A percentile compares a stretch with the other conserved stretches of the same genome.
Evolutionary conservation across 257 asterid species (phyloP).

Genomic region (Nicotiana undulata): DNA sequence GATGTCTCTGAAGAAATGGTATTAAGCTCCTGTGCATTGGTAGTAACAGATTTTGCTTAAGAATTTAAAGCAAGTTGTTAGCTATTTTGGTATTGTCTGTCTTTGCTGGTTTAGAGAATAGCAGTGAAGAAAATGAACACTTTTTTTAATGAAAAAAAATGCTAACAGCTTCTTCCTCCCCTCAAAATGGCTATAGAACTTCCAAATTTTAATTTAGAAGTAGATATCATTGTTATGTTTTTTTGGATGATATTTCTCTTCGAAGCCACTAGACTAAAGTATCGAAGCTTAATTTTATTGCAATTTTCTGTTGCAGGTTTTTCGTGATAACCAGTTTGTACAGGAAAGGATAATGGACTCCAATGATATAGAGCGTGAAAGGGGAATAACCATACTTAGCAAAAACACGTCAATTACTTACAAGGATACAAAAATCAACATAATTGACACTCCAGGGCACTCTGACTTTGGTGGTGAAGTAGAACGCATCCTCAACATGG

Average conservation of each 20-base stretch:
- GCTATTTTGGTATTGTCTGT: neutral
- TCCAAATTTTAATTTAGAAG: neutral
- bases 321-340: slow-evolving; percentile 86
- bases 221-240: neutral
- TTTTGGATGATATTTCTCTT: neutral
- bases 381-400: slow-evolving; percentile 98
- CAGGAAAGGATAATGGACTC: slow-evolving; percentile 99
- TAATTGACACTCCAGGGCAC: slow-evolving; percentile 97
- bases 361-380: slow-evolving; percentile 95
- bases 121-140: neutral
- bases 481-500: slow-evolving; percentile 98
- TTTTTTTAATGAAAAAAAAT: neutral
- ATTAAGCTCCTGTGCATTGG: neutral
- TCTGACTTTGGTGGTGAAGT: slow-evolving; percentile 99
- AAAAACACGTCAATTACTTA: slow-evolving; percentile 90
- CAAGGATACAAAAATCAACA: slow-evolving; percentile 82
- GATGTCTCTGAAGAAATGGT: neutral
- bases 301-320: slow-evolving; percentile 53
- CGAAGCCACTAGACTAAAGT: neutral
- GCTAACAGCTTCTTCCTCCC: neutral
- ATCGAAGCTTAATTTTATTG: neutral
- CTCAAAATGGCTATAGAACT: neutral
- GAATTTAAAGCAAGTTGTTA: neutral
- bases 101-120: neutral
- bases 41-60: neutral